These are phyloP conservation scores for Tephrocybe rancida DNA, from an alignment of 768 basidiomycete species.

Conservation along the genomic window DNA sequence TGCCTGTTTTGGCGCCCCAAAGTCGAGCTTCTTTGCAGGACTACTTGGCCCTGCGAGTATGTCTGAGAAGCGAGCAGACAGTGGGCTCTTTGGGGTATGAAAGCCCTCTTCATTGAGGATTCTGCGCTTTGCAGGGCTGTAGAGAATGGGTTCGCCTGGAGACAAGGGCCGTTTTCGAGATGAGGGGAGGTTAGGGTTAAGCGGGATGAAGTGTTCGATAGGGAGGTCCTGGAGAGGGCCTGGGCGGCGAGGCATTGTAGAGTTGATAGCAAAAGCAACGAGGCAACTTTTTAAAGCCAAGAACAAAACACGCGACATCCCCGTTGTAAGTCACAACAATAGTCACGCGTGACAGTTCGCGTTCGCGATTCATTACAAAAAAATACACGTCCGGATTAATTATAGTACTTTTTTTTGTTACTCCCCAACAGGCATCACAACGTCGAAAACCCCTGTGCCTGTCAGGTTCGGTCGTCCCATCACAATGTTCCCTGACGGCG, in stretches of 20 bases:
- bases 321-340: not conserved
- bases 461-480: conserved; percentile 82
- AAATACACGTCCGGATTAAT: conserved; percentile 5
- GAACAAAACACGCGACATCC: conserved; percentile 12
- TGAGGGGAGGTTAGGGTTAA: conserved; percentile 30
- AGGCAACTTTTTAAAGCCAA: conserved; percentile 8
- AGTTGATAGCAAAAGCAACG: not conserved
- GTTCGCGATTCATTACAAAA: conserved; percentile 23
- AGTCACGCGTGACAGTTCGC: conserved; percentile 24
- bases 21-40: conserved; percentile 56
- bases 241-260: conserved; percentile 37
- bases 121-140: conserved; percentile 71
- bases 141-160: conserved; percentile 47
- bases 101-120: conserved; percentile 60
- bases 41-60: conserved; percentile 35
- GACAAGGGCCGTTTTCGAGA: conserved; percentile 64
- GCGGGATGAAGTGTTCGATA: conserved; percentile 53
- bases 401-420: conserved; percentile 13
- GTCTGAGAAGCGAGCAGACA: conserved; percentile 26
- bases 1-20: conserved; percentile 39
- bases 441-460: conserved; percentile 96
- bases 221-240: conserved; percentile 67
- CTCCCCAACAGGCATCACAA: conserved; percentile 58
- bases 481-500: conserved; percentile 92
- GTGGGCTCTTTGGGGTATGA: conserved; percentile 38